phyloP scores from a whole-genome alignment of 306 rosid species.

The Glycine latifolia region DNA sequence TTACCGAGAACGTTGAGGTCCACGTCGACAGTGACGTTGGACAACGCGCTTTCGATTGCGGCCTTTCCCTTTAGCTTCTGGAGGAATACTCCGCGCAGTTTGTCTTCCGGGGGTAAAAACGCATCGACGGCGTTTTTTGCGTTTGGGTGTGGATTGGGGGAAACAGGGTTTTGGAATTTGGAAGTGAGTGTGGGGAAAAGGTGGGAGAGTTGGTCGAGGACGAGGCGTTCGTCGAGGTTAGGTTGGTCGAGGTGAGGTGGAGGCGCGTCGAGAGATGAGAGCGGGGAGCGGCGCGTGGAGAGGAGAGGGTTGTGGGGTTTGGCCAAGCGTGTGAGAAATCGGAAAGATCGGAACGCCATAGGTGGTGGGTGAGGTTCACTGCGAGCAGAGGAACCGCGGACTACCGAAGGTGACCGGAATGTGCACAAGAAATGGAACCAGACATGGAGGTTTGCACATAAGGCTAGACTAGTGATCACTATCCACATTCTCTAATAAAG shows the following conservation, averaged over 20 bases:
- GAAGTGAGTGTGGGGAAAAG: conserved; percentile 50
- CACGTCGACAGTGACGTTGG: conserved; percentile 56
- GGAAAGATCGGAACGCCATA: conserved; percentile 37
- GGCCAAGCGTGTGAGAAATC: background rate
- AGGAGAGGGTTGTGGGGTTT: conserved; percentile 37
- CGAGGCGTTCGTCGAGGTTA: conserved; percentile 52
- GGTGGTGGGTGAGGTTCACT: too few species aligned
- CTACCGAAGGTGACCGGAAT: too few species aligned
- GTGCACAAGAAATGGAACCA: too few species aligned
- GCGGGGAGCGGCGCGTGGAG: conserved; percentile 30
- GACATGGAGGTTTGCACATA: too few species aligned
- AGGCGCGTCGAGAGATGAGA: conserved; percentile 53
- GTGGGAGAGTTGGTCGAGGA: conserved; percentile 64
- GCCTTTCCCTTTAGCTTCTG: conserved; percentile 74
- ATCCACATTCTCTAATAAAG: too few species aligned
- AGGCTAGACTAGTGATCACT: too few species aligned
- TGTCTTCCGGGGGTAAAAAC: conserved; percentile 67
- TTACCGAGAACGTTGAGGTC: conserved; percentile 55
- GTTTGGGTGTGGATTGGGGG: too few species aligned
- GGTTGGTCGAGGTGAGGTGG: background rate
- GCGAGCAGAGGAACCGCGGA: too few species aligned
- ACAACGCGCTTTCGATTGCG: conserved; percentile 70
- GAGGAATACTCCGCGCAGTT: conserved; percentile 80
- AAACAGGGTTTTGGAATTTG: background rate
- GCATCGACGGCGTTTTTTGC: conserved; percentile 53